These are phyloP conservation scores for Ganoderma leucocontextum DNA, from an alignment of 1,284 basidiomycete genomes.

Conservation along the genomic window DNA sequence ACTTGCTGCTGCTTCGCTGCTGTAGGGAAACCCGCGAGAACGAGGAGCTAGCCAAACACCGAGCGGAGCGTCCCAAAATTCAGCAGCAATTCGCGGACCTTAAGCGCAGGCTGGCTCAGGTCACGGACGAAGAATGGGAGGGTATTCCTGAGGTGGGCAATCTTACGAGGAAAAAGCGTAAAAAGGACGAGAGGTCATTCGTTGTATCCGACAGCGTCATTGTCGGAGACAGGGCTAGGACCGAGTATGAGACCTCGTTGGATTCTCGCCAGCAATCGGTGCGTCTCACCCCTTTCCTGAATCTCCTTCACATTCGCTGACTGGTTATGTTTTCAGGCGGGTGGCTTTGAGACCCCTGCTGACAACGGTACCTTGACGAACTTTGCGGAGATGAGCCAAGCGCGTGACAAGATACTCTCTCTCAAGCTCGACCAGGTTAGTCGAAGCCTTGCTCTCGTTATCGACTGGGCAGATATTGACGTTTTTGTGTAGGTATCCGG, in stretches of 20 bases:
- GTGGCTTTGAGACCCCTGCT: conserved; percentile 82
- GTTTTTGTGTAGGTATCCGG: conserved; percentile 67
- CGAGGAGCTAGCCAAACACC: conserved; percentile 74
- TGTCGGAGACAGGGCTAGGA: conserved; percentile 81
- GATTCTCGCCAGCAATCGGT: conserved; percentile 78
- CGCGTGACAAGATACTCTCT: conserved; percentile 93
- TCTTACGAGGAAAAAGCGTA: conserved; percentile 90
- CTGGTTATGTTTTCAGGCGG: conserved; percentile 48
- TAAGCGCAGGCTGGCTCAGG: conserved; percentile 87
- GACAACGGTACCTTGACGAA: conserved; percentile 87
- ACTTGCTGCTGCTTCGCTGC: conserved; percentile 14
- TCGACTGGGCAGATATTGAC: neutral
- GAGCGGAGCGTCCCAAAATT: conserved; percentile 87
- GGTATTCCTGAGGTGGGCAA: conserved; percentile 96
- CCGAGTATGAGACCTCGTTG: conserved; percentile 80
- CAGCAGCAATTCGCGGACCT: conserved; percentile 95
- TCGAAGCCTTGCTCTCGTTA: neutral
- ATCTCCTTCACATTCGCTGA: conserved; percentile 3
- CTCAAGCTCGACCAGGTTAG: conserved; percentile 91
- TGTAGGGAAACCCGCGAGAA: conserved; percentile 80
- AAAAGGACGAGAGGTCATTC: conserved; percentile 86
- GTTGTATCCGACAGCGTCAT: conserved; percentile 94
- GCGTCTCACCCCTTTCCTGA: conserved; percentile 33
- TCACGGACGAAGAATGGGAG: conserved; percentile 95
- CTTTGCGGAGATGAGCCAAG: conserved; percentile 98